phyloP scores from a whole-genome alignment of 305 asterid genomes.

The Fraxinus paxiana region DNA sequence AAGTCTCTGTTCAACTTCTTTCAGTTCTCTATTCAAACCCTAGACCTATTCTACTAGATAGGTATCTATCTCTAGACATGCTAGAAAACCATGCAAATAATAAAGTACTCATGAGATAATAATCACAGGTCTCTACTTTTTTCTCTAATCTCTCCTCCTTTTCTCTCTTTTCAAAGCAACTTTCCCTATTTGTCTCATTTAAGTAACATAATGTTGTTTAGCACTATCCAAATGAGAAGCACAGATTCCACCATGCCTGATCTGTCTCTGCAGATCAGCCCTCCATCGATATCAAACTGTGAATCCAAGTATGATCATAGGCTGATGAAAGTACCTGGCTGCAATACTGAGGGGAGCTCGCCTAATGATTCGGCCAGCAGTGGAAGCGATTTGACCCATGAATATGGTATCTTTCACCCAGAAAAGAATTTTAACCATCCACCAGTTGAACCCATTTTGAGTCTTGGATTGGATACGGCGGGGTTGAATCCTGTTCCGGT shows the following conservation, averaged over 20 bases:
- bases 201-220: slow-evolving; percentile 26
- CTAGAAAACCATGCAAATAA: slow-evolving; percentile 44
- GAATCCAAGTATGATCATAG: slow-evolving; percentile 10
- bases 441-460: slow-evolving; percentile 35
- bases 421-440: slow-evolving; percentile 16
- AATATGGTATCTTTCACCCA: slow-evolving; percentile 27
- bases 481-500: slow-evolving; percentile 6
- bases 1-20: slow-evolving; percentile 3
- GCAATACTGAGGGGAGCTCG: slow-evolving; percentile 40
- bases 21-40: slow-evolving; percentile 22
- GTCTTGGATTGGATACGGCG: slow-evolving; percentile 44
- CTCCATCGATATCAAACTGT: slow-evolving; percentile 31
- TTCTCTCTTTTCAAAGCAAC: slow-evolving; percentile 20
- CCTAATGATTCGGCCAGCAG: slow-evolving; percentile 53
- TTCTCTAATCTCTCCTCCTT: slow-evolving; percentile 2
- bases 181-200: neutral
- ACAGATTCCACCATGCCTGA: slow-evolving; percentile 40
- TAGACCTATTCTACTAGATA: slow-evolving; percentile 21
- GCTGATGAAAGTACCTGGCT: neutral
- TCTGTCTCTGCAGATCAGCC: slow-evolving; percentile 78
- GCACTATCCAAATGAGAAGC: slow-evolving; percentile 29
- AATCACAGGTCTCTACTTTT: slow-evolving; percentile 17
- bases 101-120: slow-evolving; percentile 49
- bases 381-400: slow-evolving; percentile 67
- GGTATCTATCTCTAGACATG: slow-evolving; percentile 18